Evolutionary conservation across 805 yeast species (phyloP).

Genomic region (Sugiyamaella marilandica): DNA sequence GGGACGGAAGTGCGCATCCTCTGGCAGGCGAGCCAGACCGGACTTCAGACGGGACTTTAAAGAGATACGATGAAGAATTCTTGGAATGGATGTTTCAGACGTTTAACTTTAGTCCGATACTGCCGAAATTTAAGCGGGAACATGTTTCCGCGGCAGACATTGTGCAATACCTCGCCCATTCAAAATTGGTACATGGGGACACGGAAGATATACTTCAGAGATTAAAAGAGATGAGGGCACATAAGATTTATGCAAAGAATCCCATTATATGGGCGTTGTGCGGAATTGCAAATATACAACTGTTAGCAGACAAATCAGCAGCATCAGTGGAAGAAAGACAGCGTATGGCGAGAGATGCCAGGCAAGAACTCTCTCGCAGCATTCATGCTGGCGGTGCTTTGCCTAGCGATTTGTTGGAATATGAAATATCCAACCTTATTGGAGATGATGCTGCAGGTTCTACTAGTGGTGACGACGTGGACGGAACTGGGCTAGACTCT

Average conservation of each 20-base stretch:
- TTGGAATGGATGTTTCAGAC: slow-evolving; percentile 24
- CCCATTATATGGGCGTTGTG: slow-evolving; percentile 17
- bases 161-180: slow-evolving; percentile 9
- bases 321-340: not conserved
- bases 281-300: slow-evolving; percentile 23
- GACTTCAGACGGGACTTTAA: too few species aligned
- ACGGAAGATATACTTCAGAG: slow-evolving; percentile 18
- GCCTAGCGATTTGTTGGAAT: slow-evolving; percentile 19
- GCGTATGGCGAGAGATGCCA: slow-evolving; percentile 10
- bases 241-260: slow-evolving; percentile 20
- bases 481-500: not conserved
- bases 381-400: slow-evolving; percentile 19
- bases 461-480: not conserved
- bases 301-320: slow-evolving; percentile 8
- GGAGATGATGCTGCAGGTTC: not conserved
- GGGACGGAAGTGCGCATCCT: too few species aligned
- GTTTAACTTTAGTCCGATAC: slow-evolving; percentile 11
- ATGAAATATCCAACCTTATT: slow-evolving; percentile 8
- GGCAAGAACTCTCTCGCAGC: slow-evolving; percentile 17
- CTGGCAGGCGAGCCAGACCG: too few species aligned
- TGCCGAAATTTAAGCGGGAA: not conserved
- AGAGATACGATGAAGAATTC: slow-evolving; percentile 20
- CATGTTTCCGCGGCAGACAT: slow-evolving; percentile 13
- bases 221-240: slow-evolving; percentile 21
- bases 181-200: slow-evolving; percentile 16